Conservation (phyloP, 208 protist genomes). For the Novymonas esmeraldas region DNA sequence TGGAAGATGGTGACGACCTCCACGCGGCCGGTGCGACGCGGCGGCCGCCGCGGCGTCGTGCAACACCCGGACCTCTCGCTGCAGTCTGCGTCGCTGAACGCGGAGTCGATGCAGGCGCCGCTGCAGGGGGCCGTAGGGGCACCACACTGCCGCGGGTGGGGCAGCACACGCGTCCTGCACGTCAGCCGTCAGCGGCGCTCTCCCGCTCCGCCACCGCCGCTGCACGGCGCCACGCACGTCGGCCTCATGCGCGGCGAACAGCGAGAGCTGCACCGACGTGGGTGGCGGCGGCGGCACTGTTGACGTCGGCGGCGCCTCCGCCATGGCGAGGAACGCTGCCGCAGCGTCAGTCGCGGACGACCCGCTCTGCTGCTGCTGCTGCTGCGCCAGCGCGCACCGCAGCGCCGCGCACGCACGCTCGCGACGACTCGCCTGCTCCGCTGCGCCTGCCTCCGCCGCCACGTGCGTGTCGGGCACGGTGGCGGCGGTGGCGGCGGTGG, state of each 20-base stretch:
- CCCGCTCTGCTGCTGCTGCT: neutral
- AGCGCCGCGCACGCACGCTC: slow-evolving; percentile 13
- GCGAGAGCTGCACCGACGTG: slow-evolving; percentile 33
- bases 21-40: too few species aligned
- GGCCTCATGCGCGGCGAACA: slow-evolving; percentile 22
- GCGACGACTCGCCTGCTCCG: neutral
- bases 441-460: neutral
- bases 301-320: too few species aligned
- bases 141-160: neutral
- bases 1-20: too few species aligned
- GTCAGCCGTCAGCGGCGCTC: neutral
- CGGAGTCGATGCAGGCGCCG: neutral
- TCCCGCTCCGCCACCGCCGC: neutral
- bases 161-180: neutral
- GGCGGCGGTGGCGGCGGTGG: neutral
- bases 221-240: neutral
- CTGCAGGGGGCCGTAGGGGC: neutral
- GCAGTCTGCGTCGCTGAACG: slow-evolving; percentile 1
- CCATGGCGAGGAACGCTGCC: too few species aligned
- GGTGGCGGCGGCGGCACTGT: slow-evolving; percentile 43
- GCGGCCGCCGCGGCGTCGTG: too few species aligned
- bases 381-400: neutral
- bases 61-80: too few species aligned
- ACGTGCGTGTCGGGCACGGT: neutral
- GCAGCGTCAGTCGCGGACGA: neutral